These are phyloP conservation scores for Nepenthes gracilis DNA, from an alignment of 148 eudicot genomes.

Conservation along the genomic window DNA sequence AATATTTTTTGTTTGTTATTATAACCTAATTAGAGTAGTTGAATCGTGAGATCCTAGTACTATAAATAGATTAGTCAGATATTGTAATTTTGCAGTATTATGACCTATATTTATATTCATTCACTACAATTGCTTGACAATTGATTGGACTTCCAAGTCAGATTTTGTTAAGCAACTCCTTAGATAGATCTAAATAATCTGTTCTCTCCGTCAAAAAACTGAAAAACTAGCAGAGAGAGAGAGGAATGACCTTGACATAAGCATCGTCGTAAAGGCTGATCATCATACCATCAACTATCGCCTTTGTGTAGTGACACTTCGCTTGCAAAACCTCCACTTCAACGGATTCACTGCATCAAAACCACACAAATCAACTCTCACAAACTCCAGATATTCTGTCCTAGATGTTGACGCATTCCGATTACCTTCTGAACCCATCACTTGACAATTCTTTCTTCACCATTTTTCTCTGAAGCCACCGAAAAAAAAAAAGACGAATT, in stretches of 20 bases:
- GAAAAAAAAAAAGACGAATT: neutral
- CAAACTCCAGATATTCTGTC: neutral
- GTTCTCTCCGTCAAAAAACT: too few relatives aligned
- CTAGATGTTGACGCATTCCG: neutral
- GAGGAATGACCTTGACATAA: constrained; percentile 11
- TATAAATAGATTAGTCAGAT: too few relatives aligned
- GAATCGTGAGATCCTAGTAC: too few relatives aligned
- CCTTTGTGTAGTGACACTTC: constrained; percentile 12
- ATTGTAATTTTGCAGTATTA: too few relatives aligned
- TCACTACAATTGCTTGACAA: too few relatives aligned
- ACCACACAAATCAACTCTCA: neutral
- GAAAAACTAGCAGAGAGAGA: too few relatives aligned
- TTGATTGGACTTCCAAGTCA: too few relatives aligned
- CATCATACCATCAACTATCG: constrained; percentile 16
- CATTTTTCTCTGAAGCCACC: constrained; percentile 2
- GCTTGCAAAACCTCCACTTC: constrained; percentile 18
- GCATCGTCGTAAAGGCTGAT: constrained; percentile 16
- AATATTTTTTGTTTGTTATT: too few relatives aligned
- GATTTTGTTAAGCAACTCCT: too few relatives aligned
- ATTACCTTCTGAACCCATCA: neutral
- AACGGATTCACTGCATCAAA: constrained; percentile 1
- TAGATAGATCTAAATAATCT: too few relatives aligned
- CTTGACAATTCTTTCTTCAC: neutral
- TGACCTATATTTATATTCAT: too few relatives aligned
- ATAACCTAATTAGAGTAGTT: too few relatives aligned